Conservation (phyloP, 306 rosid species). For the Citrullus mucosospermus region DNA sequence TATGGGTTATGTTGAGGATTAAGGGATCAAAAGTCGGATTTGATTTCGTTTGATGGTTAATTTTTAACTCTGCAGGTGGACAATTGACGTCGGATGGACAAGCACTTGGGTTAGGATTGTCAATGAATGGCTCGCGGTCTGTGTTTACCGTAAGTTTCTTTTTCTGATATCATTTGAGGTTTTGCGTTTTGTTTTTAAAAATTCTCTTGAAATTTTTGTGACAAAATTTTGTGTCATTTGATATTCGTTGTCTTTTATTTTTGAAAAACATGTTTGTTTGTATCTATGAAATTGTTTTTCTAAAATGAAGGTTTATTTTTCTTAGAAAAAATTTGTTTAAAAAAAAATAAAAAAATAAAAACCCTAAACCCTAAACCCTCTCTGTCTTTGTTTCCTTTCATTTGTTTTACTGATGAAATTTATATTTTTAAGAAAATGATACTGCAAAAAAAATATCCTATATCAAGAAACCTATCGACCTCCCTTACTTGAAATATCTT, state of each 20-base stretch:
- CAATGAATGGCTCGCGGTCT: conserved; percentile 92
- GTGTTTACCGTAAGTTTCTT: conserved; percentile 65
- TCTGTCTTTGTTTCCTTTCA: too few relatives aligned
- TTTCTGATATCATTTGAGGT: not conserved
- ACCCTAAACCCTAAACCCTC: too few relatives aligned
- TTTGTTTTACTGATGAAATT: not conserved
- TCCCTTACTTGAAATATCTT: not conserved
- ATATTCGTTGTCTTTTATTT: too few relatives aligned
- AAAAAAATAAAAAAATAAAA: too few relatives aligned
- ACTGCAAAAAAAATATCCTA: not conserved
- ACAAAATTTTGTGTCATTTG: too few relatives aligned
- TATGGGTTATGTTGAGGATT: not conserved
- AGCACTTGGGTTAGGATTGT: conserved; percentile 93
- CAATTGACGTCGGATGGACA: conserved; percentile 96
- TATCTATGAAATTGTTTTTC: too few relatives aligned
- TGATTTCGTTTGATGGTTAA: not conserved
- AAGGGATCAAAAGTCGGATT: not conserved
- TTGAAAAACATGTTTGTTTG: not conserved
- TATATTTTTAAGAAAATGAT: not conserved
- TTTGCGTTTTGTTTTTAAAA: too few relatives aligned
- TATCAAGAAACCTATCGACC: not conserved
- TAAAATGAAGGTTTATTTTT: too few relatives aligned
- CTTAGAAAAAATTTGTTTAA: too few relatives aligned
- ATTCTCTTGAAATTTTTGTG: not conserved
- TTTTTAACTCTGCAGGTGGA: conserved; percentile 49